phyloP scores from a whole-genome alignment of 1,284 basidiomycete genomes.

The Fistulinella staudtii region DNA sequence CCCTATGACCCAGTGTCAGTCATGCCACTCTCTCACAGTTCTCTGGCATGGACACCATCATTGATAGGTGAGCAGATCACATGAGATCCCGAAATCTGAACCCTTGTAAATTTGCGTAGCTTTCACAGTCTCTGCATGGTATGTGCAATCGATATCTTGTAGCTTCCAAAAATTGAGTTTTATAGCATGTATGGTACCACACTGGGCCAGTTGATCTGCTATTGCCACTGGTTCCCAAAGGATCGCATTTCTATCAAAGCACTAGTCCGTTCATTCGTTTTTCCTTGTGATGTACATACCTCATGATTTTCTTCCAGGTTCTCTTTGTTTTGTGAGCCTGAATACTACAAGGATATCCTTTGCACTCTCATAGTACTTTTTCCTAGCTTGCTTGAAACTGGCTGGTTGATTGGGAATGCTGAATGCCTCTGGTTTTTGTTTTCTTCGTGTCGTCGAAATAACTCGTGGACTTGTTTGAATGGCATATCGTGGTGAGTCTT shows the following conservation, averaged over 20 bases:
- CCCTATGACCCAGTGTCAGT: no score
- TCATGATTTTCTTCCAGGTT: no score
- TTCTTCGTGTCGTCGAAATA: neutral
- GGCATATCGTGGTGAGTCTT: neutral
- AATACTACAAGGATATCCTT: neutral
- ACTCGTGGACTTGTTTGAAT: neutral
- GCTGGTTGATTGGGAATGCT: neutral
- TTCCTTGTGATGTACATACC: no score
- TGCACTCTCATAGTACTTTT: neutral
- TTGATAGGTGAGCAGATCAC: neutral
- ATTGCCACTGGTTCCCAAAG: constrained; percentile 11
- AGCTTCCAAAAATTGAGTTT: neutral
- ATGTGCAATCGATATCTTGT: neutral
- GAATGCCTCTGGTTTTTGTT: neutral
- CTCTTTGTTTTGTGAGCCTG: neutral
- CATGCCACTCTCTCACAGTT: no score
- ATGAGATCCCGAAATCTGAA: neutral
- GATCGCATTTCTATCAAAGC: constrained; percentile 5
- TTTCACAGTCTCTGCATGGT: neutral
- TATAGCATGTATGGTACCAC: constrained; percentile 12
- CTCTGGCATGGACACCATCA: neutral
- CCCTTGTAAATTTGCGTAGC: neutral
- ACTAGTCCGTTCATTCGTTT: constrained; percentile 1
- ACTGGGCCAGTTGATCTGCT: constrained; percentile 13
- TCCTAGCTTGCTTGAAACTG: neutral